Conservation (phyloP, 139 green algal species). For the Chlorella sp. region DNA sequence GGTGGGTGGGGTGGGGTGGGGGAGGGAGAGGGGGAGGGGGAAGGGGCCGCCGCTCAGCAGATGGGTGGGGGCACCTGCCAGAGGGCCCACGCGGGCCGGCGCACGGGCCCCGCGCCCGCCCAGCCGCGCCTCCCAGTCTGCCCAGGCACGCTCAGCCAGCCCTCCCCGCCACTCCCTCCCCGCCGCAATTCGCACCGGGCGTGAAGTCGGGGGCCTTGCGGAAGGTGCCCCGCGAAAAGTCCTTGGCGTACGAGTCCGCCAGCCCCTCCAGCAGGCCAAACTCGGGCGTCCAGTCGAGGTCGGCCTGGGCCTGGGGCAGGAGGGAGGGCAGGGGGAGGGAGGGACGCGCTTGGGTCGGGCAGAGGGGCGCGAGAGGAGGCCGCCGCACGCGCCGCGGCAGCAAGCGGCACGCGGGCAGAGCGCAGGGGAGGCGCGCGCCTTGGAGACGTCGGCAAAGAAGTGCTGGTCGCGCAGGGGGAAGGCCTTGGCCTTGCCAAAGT, state of each 20-base stretch:
- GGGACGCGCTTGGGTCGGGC: too few relatives aligned
- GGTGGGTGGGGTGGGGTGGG: too few relatives aligned
- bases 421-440: constrained; percentile 47
- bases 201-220: constrained; percentile 92
- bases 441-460: constrained; percentile 96
- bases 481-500: constrained; percentile 89
- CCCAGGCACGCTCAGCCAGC: too few relatives aligned
- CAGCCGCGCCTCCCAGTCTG: too few relatives aligned
- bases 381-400: too few relatives aligned
- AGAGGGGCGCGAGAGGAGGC: too few relatives aligned
- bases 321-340: background rate
- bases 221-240: constrained; percentile 92
- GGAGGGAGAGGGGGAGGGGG: too few relatives aligned
- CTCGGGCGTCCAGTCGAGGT: constrained; percentile 91
- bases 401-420: background rate
- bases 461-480: constrained; percentile 97
- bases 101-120: too few relatives aligned
- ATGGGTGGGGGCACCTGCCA: too few relatives aligned
- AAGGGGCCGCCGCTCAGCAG: too few relatives aligned
- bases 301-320: constrained; percentile 65
- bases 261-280: constrained; percentile 90
- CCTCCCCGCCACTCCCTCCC: too few relatives aligned
- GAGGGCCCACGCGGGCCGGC: too few relatives aligned
- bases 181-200: constrained; percentile 44
- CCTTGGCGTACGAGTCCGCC: constrained; percentile 88